Base-by-base conservation (phyloP, 257 asterid genomes). In the Penstemon davidsonii region DNA sequence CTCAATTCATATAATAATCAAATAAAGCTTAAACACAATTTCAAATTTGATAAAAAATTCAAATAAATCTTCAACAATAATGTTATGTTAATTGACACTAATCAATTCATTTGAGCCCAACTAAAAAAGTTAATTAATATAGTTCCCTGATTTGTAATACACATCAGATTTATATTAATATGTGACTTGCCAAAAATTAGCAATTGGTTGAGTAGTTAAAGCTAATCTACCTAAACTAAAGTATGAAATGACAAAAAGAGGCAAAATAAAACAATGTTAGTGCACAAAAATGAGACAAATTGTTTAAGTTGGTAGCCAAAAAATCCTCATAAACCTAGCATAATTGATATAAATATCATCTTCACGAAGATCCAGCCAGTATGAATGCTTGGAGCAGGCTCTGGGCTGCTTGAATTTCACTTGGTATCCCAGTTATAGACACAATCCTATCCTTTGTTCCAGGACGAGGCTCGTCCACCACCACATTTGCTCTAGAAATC, bases 401-500 rank as follows among this genome's bases (percentile, higher is more conserved):
- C 79, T 88, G 92, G n/a, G 97, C 97, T 9, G 85, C 87, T 63
- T 79, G 96, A 2, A 88, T 83, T 76, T 88, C 85, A 65, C 82
- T 85, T 4, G 95, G 90, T 13, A 87, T 83, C 41, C 97, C 97
- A 4, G 96, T 83, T 72, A 90, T 83, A 50, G 86, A 71, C 1
- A 90, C 68, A 19, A 67, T 71, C 76, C 81, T 76, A 62, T 83
- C 81, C 18, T 80, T 71, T 57, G 84, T 68, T 67, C 92, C 90
- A 1, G 87, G 81, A n/a, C 3, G 77, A 18, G 92, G 84, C 70
- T 79, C 92, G 8, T 68, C 79, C 65, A 90, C 73, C 1, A 41
- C 13, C 11, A 88, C 96, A 75, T 78, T 83, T 47, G 97, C 97
- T 65, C 97, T 87, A 37, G 96, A 90, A 66, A 90, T 88, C 97